Conservation (phyloP, 73 alveolate species). For the Blepharisma stoltei region DNA sequence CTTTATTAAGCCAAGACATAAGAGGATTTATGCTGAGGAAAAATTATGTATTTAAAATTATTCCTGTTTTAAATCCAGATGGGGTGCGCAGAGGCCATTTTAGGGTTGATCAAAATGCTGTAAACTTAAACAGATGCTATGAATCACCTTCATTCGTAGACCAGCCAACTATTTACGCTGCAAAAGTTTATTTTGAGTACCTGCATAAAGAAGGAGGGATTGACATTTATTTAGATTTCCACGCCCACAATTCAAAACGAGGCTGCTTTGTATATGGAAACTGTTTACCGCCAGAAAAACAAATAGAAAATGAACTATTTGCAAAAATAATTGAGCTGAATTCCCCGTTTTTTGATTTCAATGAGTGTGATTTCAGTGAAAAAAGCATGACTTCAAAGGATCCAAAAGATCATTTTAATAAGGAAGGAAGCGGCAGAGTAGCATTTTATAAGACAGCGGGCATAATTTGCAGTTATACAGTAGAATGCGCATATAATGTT, state of each 20-base stretch:
- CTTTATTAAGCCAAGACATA: conserved; percentile 27
- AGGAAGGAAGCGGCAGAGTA: conserved; percentile 73
- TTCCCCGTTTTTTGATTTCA: conserved; percentile 49
- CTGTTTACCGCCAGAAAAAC: conserved; percentile 32
- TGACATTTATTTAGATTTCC: conserved; percentile 52
- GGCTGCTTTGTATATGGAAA: conserved; percentile 70
- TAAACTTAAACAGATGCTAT: conserved; percentile 56
- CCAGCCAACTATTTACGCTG: conserved; percentile 67
- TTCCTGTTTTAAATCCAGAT: conserved; percentile 61
- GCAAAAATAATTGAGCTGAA: conserved; percentile 57
- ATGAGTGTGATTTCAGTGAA: conserved; percentile 55
- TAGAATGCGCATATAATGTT: conserved; percentile 57
- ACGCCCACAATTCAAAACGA: conserved; percentile 64
- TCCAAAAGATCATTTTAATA: conserved; percentile 46
- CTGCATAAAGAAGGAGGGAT: conserved; percentile 40
- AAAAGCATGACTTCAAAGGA: conserved; percentile 57
- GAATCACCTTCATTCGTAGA: conserved; percentile 35
- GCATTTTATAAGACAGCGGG: conserved; percentile 57
- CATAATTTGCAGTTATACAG: conserved; percentile 61
- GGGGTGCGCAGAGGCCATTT: conserved; percentile 57
- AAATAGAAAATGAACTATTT: conserved; percentile 66
- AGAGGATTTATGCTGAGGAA: conserved; percentile 38
- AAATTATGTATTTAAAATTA: conserved; percentile 47
- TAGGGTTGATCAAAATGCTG: conserved; percentile 44
- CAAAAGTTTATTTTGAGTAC: conserved; percentile 57